Evolutionary conservation across 2,329 filamentous ascomycete genomes (phyloP), one percentile per base, ranked within the genome.

Genomic region (Domatiomyces catenatus): DNA sequence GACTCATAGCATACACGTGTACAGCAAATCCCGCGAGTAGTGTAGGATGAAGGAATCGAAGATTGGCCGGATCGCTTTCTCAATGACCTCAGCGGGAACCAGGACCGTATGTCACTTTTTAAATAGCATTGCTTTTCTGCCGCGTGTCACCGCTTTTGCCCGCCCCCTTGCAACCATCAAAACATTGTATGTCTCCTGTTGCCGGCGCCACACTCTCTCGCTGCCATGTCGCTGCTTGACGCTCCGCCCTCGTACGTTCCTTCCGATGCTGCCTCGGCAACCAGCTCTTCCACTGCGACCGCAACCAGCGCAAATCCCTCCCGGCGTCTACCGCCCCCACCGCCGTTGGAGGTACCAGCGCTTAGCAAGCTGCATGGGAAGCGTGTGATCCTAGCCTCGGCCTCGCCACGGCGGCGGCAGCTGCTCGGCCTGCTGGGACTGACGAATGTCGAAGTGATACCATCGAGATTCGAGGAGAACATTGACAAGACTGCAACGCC

Each of bases 371-470:
- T 98, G 56, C 81, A 84, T 62, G 77, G 77, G 50, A 86, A 85
- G 66, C 77, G 90, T 56, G 80, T 94, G 5, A 85, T 98, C 58
- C 81, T 98, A 24, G 92, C 92, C 48, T 95, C 89, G 2, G 80
- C 84, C 18, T 95, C 89, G 1, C 92, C 92, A 0, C 77, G 92
- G 44, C 77, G 92, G 49, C 84, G 82, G 66, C 82, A 86, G 56
- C 79, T 98, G 8, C 78, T 98, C 43, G 78, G 66, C 48, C 65
- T 89, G 76, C 76, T 95, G 53, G 88, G 89, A 57, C 77, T 96
- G 8, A 76, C 74, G 2, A 82, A 88, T 62, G 69, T 95, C 62
- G 89, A 96, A 68, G 79, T 95, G 61, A 75, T 83, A 54, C 87
- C 92, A 15, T 94, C 87, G 43, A 81, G 76, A 49, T 81, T 86